Evolutionary conservation across 2,329 filamentous ascomycete species (phyloP), one percentile per base, ranked within the genome.

Genomic region (Cercospora berteroae): DNA sequence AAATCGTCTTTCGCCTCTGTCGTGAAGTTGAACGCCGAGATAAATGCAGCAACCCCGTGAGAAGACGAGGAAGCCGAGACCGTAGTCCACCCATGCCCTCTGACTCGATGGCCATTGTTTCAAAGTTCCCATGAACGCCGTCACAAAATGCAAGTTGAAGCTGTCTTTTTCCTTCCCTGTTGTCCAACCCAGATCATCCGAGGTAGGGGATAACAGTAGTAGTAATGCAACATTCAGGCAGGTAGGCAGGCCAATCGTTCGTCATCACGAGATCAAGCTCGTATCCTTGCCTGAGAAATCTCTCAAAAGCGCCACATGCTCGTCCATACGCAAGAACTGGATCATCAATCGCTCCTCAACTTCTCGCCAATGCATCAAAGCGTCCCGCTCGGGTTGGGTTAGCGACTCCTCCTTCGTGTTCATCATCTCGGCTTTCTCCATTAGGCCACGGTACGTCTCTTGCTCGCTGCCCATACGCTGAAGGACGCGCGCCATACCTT

Each of bases 321-420:
- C 90, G 80, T 99, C 95, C 72, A 97, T 83, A 68, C 92, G 86
- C 77, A 87, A 87, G 10, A 97, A 84, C 79, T 97, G 93, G 1
- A 88, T 88, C 39, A 96, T 82, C 44, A 99, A 82, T 81, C 90
- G 90, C 74, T 90, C 88, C 72, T 90, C 87, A 66, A 83, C 83
- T 59, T 85, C 83, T 63, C 81, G 83, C 86, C 87, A 90, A 63
- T 83, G 81, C 76, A 90, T 87, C 68, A 93, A 82, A 42, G 86
- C 86, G 69, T 89, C 82, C 76, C 92, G 87, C 76, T 97, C 92
- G 63, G 88, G 87, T 39, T 88, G 85, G 31, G 87, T 89, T 72
- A 98, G 86, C 75, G 91, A 91, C 68, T 92, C 89, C 74, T 95
- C 88, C 74, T 91, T 88, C 27, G 97, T 92, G 77, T 98, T 94